Base-by-base conservation (phyloP, 2,329 filamentous ascomycete species). In the Cercospora sp. region DNA sequence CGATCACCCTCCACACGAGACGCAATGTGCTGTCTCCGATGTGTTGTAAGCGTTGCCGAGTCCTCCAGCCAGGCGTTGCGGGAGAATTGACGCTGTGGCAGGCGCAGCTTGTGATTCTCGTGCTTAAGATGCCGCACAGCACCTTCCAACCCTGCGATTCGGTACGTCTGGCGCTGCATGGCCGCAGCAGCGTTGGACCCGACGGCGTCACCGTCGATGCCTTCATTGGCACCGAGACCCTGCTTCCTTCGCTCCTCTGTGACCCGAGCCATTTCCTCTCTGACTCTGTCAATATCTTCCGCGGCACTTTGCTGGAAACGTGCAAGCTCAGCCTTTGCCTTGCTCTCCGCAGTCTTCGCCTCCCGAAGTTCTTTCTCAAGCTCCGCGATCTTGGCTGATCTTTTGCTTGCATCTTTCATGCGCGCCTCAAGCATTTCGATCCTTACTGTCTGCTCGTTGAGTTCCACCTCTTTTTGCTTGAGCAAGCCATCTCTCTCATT, bases 341-440 rank as follows among this genome's bases (percentile, higher is more conserved):
- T 84, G 82, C 89, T 89, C 83, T 90, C 89, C 18, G 67, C 69
- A 20, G 76, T 75, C 33, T 71, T 73, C 7, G 76, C 76, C 33
- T 77, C 75, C 42, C 75, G 73, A 20, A 78, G 64, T 9, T 66
- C 69, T 12, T 71, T 69, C 78, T 92, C 90, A 12, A 93, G 83
- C 64, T 88, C 87, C 20, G 83, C 83, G 72, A 93, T 91, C 63
- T 85, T 86, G 61, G 89, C 87, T 13, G 91, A 88, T 80, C 94
- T 94, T 77, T 91, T 89, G 71, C 89, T 88, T 5, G 92, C 91
- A 76, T 96, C 93, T 67, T 90, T 89, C 89, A 95, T 94, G 20
- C 92, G 87, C 7, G 92, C 91, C 79, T 97, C 92, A 42, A 98
- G 88, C 48, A 95, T 92, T 80, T 97, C 94, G 73, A 97, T 97